These are phyloP conservation scores for Trichoderma guizhouense DNA, from an alignment of 2,329 filamentous ascomycete species.

Conservation along the genomic window DNA sequence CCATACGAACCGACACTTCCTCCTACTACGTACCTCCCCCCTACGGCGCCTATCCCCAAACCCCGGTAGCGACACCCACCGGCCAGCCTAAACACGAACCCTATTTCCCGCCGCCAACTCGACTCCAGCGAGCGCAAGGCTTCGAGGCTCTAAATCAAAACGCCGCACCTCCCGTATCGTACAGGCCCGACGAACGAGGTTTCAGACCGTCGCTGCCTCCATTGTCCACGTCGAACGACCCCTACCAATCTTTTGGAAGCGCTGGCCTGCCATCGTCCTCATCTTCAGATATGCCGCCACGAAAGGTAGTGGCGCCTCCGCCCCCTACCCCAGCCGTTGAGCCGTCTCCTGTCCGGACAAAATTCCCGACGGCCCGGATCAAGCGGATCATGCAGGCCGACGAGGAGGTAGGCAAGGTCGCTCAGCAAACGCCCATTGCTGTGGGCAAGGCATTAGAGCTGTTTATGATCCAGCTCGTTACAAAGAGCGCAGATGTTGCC, in stretches of 20 bases:
- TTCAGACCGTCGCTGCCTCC: conserved; percentile 12
- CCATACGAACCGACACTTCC: conserved; percentile 24
- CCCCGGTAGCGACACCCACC: conserved; percentile 18
- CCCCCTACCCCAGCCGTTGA: conserved; percentile 43
- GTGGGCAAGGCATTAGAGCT: conserved; percentile 94
- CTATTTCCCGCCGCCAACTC: conserved; percentile 23
- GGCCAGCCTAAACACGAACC: conserved; percentile 20
- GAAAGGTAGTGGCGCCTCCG: conserved; percentile 31
- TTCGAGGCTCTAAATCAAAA: conserved; percentile 8
- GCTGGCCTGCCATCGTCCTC: background rate
- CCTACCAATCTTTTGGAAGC: background rate
- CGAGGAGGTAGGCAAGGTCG: conserved; percentile 96
- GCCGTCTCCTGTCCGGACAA: conserved; percentile 79
- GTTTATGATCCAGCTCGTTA: conserved; percentile 94
- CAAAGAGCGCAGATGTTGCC: conserved; percentile 81
- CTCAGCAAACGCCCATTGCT: conserved; percentile 93
- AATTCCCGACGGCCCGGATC: conserved; percentile 95
- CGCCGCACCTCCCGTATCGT: conserved; percentile 19
- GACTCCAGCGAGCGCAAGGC: conserved; percentile 15
- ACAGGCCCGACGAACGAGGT: conserved; percentile 20
- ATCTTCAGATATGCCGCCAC: conserved; percentile 35
- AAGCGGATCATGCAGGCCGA: conserved; percentile 99
- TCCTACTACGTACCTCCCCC: conserved; percentile 27
- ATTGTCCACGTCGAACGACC: background rate
- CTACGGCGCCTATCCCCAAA: conserved; percentile 2